Percentiles rank a stretch among this genome's conserved stretches.
Conservation (phyloP, 768 basidiomycete genomes). For the Lentinus brumalis region DNA sequence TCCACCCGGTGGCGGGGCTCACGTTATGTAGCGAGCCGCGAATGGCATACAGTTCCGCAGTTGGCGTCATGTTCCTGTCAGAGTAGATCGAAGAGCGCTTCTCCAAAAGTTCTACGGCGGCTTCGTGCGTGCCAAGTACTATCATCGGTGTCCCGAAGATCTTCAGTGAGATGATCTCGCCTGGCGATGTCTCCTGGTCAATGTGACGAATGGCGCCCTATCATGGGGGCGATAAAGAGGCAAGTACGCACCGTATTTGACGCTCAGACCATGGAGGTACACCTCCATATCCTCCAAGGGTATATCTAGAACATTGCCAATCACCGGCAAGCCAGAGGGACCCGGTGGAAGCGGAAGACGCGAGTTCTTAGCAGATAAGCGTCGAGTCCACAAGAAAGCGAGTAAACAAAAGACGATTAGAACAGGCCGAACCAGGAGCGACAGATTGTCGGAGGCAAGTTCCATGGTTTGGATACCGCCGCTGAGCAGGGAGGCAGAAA, state of each 20-base stretch:
- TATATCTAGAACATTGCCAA: not conserved
- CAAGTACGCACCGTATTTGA: not conserved
- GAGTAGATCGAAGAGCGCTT: constrained; percentile 71
- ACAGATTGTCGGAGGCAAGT: too few relatives aligned
- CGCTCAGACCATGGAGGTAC: not conserved
- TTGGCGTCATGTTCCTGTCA: constrained; percentile 44
- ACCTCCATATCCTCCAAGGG: not conserved
- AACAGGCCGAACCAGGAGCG: not conserved
- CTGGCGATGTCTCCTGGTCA: constrained; percentile 32
- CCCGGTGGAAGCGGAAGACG: not conserved
- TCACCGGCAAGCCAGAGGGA: not conserved
- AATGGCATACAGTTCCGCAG: not conserved
- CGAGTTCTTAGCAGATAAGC: not conserved
- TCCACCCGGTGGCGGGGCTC: not conserved
- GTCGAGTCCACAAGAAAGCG: not conserved
- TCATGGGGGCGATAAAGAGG: too few relatives aligned
- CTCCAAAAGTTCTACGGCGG: constrained; percentile 64
- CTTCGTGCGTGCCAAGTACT: constrained; percentile 63
- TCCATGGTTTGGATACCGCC: too few relatives aligned
- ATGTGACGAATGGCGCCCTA: not conserved
- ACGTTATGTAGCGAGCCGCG: not conserved
- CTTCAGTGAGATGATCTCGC: constrained; percentile 64
- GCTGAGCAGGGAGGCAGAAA: too few relatives aligned
- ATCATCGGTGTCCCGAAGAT: constrained; percentile 66
- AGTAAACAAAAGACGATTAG: not conserved